Evolutionary conservation across 305 asterid species (phyloP).

Genomic region (Coffea humblotiana): DNA sequence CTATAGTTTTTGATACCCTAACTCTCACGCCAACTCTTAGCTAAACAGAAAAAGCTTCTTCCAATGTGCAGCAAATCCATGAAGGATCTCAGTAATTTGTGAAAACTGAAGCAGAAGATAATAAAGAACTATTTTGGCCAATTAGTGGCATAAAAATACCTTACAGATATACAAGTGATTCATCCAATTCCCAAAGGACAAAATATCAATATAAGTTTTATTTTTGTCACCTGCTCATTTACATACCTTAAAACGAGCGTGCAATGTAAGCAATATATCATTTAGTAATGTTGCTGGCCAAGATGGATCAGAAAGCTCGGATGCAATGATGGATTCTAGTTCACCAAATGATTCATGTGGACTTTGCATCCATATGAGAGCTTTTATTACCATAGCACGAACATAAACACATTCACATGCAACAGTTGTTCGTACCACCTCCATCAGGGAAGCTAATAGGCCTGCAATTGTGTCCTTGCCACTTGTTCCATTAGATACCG

Average conservation of each 20-base stretch:
- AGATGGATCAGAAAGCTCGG: slow-evolving; percentile 95
- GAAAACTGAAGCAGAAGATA: background rate
- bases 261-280: slow-evolving; percentile 88
- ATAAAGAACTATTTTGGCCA: background rate
- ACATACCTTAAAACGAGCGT: slow-evolving; percentile 98
- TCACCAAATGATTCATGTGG: slow-evolving; percentile 96
- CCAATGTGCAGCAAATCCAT: background rate
- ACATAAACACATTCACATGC: slow-evolving; percentile 99
- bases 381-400: slow-evolving; percentile 97
- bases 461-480: slow-evolving; percentile 88
- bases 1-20: background rate
- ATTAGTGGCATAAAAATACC: background rate
- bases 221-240: background rate
- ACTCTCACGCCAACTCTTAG: background rate
- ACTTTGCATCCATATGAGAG: slow-evolving; percentile 99
- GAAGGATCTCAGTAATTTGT: background rate
- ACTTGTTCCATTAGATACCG: slow-evolving; percentile 73
- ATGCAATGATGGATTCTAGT: slow-evolving; percentile 89
- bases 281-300: slow-evolving; percentile 93
- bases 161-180: background rate
- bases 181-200: background rate
- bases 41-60: background rate
- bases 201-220: background rate
- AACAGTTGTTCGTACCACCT: slow-evolving; percentile 95
- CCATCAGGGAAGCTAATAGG: slow-evolving; percentile 93